Evolutionary conservation across 257 asterid genomes (phyloP).

Genomic region (Fraxinus cuspidata): DNA sequence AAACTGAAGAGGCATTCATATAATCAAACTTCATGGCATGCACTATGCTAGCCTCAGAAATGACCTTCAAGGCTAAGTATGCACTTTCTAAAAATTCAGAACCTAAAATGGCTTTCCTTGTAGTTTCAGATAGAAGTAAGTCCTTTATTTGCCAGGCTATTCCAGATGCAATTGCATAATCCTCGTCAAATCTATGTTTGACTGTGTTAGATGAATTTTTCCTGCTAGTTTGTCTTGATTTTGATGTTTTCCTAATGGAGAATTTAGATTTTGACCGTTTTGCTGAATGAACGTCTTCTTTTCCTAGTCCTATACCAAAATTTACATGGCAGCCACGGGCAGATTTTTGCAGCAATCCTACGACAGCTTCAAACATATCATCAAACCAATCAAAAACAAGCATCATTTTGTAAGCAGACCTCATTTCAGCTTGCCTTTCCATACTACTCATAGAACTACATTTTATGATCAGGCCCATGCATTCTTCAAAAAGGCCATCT

Average conservation of each 20-base stretch:
- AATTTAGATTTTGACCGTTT: conserved; percentile 43
- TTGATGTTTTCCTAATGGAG: conserved; percentile 47
- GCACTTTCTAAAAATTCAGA: conserved; percentile 51
- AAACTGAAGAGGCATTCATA: conserved; percentile 50
- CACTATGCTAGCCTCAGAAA: conserved; percentile 78
- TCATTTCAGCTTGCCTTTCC: conserved; percentile 68
- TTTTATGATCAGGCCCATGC: conserved; percentile 67
- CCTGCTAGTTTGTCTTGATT: conserved; percentile 33
- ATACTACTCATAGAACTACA: conserved; percentile 44
- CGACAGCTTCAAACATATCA: conserved; percentile 68
- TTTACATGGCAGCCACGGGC: conserved; percentile 52
- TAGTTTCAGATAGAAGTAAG: conserved; percentile 60
- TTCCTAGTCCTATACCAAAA: conserved; percentile 43
- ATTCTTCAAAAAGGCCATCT: conserved; percentile 60
- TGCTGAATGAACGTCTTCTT: conserved; percentile 33
- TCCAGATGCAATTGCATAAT: conserved; percentile 70
- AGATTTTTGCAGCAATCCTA: conserved; percentile 62
- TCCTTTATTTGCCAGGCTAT: conserved; percentile 95
- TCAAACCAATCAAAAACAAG: conserved; percentile 74
- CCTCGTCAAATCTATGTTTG: conserved; percentile 45
- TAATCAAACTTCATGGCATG: conserved; percentile 56
- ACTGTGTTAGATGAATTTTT: conserved; percentile 36
- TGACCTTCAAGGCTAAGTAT: conserved; percentile 57
- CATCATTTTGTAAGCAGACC: conserved; percentile 85
- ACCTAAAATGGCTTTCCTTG: conserved; percentile 54